Evolutionary conservation across 768 basidiomycete species (phyloP).

Genomic region (Termitomyces sp.): DNA sequence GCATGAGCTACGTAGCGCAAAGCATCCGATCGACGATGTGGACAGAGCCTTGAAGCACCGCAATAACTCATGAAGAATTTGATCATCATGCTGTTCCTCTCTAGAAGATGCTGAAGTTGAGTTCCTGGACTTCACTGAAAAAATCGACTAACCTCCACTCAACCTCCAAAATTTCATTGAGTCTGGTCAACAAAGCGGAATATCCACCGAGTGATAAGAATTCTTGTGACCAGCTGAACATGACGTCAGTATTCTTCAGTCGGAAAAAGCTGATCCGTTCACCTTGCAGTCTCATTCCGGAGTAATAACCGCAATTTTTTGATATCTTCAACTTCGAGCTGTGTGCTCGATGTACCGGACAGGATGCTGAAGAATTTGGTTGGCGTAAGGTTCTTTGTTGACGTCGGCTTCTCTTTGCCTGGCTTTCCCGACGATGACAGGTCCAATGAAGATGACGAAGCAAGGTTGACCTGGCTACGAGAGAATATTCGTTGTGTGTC

Average conservation of each 20-base stretch:
- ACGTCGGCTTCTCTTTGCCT: slow-evolving; percentile 46
- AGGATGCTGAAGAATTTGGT: slow-evolving; percentile 65
- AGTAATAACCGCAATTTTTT: slow-evolving; percentile 86
- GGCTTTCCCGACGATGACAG: slow-evolving; percentile 31
- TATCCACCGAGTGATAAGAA: slow-evolving; percentile 87
- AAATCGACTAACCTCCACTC: slow-evolving; percentile 81
- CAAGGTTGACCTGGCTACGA: slow-evolving; percentile 43
- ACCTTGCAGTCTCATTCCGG: slow-evolving; percentile 90
- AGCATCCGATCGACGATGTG: slow-evolving; percentile 84
- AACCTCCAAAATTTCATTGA: slow-evolving; percentile 89
- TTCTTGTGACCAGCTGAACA: slow-evolving; percentile 77
- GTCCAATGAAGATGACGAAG: slow-evolving; percentile 38
- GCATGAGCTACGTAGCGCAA: slow-evolving; percentile 82
- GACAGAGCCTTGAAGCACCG: slow-evolving; percentile 93
- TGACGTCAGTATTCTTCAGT: neutral
- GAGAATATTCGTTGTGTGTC: slow-evolving; percentile 50
- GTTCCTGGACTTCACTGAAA: neutral
- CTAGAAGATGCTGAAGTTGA: slow-evolving; percentile 32
- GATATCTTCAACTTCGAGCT: slow-evolving; percentile 79
- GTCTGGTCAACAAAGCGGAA: slow-evolving; percentile 68
- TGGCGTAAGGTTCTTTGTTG: slow-evolving; percentile 51
- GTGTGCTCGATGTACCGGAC: slow-evolving; percentile 57
- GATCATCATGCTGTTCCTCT: slow-evolving; percentile 97
- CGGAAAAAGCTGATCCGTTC: slow-evolving; percentile 11
- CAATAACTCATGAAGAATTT: slow-evolving; percentile 85